Conservation (phyloP, 1,284 basidiomycete genomes). For the Trichosporon coremiiforme region DNA sequence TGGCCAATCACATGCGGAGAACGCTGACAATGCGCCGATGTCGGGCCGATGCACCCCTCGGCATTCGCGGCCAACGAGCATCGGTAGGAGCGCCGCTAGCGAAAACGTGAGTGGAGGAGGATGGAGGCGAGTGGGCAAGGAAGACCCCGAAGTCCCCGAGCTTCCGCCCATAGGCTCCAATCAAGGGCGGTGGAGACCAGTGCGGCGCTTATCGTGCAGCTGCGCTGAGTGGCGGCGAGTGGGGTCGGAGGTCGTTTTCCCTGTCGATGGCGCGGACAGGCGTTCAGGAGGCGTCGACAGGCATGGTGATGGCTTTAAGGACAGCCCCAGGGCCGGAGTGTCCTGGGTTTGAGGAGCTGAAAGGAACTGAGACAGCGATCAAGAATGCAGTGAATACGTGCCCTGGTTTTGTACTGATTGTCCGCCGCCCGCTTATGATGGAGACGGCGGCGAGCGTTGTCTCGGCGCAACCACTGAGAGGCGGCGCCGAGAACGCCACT, state of each 20-base stretch:
- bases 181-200: neutral
- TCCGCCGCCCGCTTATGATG: neutral
- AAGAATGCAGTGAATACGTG: neutral
- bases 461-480: neutral
- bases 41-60: neutral
- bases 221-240: neutral
- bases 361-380: neutral
- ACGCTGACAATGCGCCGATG: no score
- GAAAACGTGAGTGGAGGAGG: neutral
- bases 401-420: conserved; percentile 6
- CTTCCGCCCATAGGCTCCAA: neutral
- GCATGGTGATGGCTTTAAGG: neutral
- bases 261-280: neutral
- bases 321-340: neutral
- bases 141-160: neutral
- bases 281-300: neutral
- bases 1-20: no score
- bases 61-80: neutral
- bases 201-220: neutral
- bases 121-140: conserved; percentile 3
- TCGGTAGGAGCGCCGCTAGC: neutral
- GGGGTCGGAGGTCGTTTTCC: neutral
- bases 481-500: neutral
- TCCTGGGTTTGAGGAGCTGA: neutral
- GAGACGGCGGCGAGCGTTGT: neutral